These are phyloP conservation scores for Paecilomyces niveus DNA, from an alignment of 2,329 filamentous ascomycete genomes.

Conservation along the genomic window DNA sequence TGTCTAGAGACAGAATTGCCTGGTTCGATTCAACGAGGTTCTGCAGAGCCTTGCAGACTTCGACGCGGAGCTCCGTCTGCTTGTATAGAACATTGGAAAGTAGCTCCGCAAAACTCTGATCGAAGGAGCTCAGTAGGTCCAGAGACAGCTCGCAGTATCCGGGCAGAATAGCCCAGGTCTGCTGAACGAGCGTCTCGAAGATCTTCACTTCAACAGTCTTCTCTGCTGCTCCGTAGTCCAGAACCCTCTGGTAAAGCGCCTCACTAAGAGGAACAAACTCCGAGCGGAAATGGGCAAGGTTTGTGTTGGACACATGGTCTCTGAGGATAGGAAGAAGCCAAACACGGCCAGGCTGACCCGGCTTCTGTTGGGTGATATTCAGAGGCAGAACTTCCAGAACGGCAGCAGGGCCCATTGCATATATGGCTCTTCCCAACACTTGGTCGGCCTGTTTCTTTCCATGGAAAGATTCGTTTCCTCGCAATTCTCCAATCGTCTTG, in stretches of 20 bases:
- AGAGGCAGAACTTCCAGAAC: conserved; percentile 77
- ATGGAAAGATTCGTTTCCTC: conserved; percentile 78
- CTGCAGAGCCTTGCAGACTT: conserved; percentile 80
- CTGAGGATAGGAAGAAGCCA: conserved; percentile 92
- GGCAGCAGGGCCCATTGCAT: conserved; percentile 80
- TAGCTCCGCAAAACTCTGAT: conserved; percentile 83
- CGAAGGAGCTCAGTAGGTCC: conserved; percentile 69
- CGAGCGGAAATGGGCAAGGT: conserved; percentile 72
- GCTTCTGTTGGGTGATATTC: conserved; percentile 71
- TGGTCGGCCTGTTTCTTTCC: conserved; percentile 94
- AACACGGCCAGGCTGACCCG: conserved; percentile 74
- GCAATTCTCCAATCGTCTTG: conserved; percentile 75
- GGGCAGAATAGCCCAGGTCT: conserved; percentile 88
- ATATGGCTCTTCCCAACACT: conserved; percentile 79
- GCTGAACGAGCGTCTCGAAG: conserved; percentile 90
- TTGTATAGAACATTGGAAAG: conserved; percentile 88
- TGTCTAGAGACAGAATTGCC: conserved; percentile 63
- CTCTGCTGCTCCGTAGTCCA: conserved; percentile 72
- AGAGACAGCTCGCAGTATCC: conserved; percentile 92
- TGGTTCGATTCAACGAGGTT: conserved; percentile 88
- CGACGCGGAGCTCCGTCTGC: conserved; percentile 77
- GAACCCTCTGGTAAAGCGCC: conserved; percentile 77
- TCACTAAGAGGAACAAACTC: conserved; percentile 89
- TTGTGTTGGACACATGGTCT: conserved; percentile 83
- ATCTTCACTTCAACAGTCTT: conserved; percentile 98